Evolutionary conservation across 805 yeast genomes (phyloP), one percentile per base, ranked within the genome.

Genomic region (Kockiozyma suomiensis): DNA sequence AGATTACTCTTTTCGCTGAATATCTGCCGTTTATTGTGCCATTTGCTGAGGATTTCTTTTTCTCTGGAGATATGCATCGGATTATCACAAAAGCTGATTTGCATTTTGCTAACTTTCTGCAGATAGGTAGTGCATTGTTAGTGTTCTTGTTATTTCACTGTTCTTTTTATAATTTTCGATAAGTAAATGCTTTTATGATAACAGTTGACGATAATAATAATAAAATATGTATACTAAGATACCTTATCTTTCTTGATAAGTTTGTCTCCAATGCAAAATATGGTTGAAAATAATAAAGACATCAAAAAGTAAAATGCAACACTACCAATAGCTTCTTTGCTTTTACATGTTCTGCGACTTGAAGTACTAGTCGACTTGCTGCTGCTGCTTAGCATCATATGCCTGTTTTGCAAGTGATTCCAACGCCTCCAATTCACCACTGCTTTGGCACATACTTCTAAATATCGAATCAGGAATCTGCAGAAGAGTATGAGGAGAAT

Each of bases 371-470:
- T 41, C 5, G 23, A 15, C 13, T 23, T 42, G 47, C 30, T 47
- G 37, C 50, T 21, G 33, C 35, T 15, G 23, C 17, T 50, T 50
- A 13, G 32, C 17, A 21, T 58, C 59, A 46, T 50, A 54, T 82
- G 66, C 58, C 26, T 48, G 51, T 70, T 87, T 86, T 1, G 98
- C 94, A 60, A 88, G 73, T 65, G 81, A 82, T 21, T 84, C 78
- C 69, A 93, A 81, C 1, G 85, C 80, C 48, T 90, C 97, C 60
- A 93, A 78, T 73, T 93, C 98, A 52, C 99, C 99, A 71, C 96
- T 87, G 73, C 90, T 89, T 28, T 80, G 82, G 73, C 96, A 88
- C 94, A 88, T 88, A 56, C 82, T 78, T 68, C 81, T 79, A 75
- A 89, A 88, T n/a, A 81, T 73, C 37, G 88, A 80, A 28, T 78